Conservation (phyloP, 2,329 filamentous ascomycete species). For the Sporothrix pseudoabietina region DNA sequence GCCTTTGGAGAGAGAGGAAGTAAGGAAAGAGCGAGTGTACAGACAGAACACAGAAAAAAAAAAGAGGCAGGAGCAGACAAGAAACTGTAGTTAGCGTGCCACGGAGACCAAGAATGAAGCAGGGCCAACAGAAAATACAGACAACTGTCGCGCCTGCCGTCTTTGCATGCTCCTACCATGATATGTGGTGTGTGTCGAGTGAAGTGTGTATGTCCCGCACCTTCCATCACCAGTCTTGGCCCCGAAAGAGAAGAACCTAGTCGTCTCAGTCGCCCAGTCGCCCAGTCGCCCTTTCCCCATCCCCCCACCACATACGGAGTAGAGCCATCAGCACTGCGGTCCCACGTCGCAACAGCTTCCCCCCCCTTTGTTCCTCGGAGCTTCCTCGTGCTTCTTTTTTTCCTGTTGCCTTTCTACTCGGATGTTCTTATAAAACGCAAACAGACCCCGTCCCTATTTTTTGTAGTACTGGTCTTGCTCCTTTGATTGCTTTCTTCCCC, state of each 20-base stretch:
- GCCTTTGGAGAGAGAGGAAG: background rate
- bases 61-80: background rate
- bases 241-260: background rate
- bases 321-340: background rate
- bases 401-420: background rate
- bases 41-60: background rate
- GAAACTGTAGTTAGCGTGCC: background rate
- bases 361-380: constrained; percentile 3
- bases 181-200: background rate
- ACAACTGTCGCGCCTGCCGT: background rate
- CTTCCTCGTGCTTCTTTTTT: background rate
- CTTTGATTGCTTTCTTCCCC: background rate
- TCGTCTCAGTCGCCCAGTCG: background rate
- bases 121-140: background rate
- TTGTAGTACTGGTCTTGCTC: background rate
- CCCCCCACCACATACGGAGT: constrained; percentile 9
- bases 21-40: background rate
- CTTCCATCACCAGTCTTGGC: background rate
- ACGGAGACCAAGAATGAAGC: background rate
- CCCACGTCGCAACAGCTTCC: constrained; percentile 12
- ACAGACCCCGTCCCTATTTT: background rate
- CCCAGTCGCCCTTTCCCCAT: background rate
- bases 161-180: background rate
- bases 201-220: constrained; percentile 1
- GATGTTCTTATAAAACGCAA: constrained; percentile 13